Percentiles rank a stretch among this genome's conserved stretches.
Conservation (phyloP, 2,329 filamentous ascomycete genomes). For the Erysiphe pulchra region DNA sequence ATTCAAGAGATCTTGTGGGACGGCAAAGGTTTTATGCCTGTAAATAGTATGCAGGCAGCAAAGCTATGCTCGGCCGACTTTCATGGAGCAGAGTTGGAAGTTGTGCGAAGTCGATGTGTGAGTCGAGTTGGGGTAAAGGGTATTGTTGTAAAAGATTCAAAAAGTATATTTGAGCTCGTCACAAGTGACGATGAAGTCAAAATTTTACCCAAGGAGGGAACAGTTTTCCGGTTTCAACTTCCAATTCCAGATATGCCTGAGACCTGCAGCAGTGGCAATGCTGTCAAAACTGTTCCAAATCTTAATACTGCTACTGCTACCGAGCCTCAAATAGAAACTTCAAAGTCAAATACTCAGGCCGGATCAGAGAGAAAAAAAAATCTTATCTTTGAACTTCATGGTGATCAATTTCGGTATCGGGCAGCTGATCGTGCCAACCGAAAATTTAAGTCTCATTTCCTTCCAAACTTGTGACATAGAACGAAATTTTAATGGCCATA, state of each 20-base stretch:
- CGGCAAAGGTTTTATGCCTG: constrained; percentile 4
- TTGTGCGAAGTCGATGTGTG: constrained; percentile 58
- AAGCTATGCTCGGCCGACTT: constrained; percentile 72
- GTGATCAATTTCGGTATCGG: constrained; percentile 63
- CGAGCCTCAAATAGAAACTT: neutral
- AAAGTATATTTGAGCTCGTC: constrained; percentile 65
- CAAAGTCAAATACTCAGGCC: neutral
- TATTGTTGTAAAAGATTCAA: constrained; percentile 72
- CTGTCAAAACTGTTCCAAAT: no score
- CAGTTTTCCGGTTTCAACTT: constrained; percentile 56
- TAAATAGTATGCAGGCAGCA: constrained; percentile 26
- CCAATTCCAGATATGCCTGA: constrained; percentile 15
- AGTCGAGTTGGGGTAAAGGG: constrained; percentile 62
- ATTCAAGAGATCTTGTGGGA: constrained; percentile 49
- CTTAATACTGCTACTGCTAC: constrained; percentile 4
- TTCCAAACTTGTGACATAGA: constrained; percentile 36
- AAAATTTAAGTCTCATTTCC: constrained; percentile 73
- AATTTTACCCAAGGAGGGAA: constrained; percentile 70
- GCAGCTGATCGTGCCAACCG: constrained; percentile 67
- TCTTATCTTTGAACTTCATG: constrained; percentile 64
- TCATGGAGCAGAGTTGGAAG: constrained; percentile 63
- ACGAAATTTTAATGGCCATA: no score
- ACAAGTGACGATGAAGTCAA: constrained; percentile 47
- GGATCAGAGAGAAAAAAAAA: constrained; percentile 13
- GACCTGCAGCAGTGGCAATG: neutral